These are phyloP conservation scores for Pterocarpus macrocarpus DNA, from an alignment of 306 rosid genomes.

Conservation along the genomic window DNA sequence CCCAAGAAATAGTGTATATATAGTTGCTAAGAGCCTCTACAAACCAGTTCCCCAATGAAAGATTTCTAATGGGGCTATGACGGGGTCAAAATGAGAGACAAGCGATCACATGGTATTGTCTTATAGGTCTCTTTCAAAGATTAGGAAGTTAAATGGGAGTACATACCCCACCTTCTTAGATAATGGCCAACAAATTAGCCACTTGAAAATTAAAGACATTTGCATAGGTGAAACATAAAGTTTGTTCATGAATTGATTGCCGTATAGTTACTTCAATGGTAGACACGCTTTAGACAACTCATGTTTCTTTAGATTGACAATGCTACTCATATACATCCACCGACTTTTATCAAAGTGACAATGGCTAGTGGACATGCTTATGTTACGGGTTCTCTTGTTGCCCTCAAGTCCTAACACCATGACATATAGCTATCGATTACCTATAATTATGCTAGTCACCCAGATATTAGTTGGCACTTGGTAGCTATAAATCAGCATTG, in stretches of 20 bases:
- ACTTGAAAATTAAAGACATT: not conserved
- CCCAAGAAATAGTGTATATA: conserved; percentile 37
- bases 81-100: not conserved
- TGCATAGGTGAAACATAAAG: not conserved
- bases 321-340: not conserved
- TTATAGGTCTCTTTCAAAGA: not conserved
- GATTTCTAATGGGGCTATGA: not conserved
- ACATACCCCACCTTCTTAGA: not conserved
- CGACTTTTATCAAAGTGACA: not conserved
- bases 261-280: not conserved
- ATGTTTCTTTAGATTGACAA: not conserved
- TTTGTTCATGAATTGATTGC: not conserved
- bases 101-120: conserved; percentile 49
- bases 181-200: not conserved
- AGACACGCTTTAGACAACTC: conserved; percentile 16
- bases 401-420: too few species aligned
- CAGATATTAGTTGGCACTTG: too few species aligned
- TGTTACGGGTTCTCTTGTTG: too few species aligned
- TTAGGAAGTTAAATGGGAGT: not conserved
- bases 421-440: too few species aligned
- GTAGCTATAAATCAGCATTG: too few species aligned
- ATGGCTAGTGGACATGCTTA: too few species aligned
- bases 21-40: conserved; percentile 1
- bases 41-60: not conserved
- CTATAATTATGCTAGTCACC: too few species aligned